Base-by-base conservation (phyloP, 2,329 filamentous ascomycete species). In the Arthrobotrys pseudoclavata region DNA sequence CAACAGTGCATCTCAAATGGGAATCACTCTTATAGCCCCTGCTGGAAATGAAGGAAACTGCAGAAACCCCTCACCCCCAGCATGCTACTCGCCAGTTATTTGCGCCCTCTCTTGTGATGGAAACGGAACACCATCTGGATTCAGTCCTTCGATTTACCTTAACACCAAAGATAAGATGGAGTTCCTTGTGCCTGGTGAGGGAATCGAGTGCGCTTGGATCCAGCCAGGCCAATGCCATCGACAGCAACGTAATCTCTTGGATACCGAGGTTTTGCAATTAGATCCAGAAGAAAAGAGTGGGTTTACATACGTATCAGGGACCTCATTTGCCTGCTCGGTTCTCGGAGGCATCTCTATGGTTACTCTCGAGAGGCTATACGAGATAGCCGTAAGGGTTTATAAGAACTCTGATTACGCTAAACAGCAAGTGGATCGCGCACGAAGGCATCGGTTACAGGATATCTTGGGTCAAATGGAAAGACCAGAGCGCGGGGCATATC, bases 71-170 rank as follows among this genome's bases (percentile, higher is more conserved):
- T 1, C n/a, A 13, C 52, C 52, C 3, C 52, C 52, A 22, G 52
- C 52, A 3, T 37, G 29, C 18, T 57, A 57, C 7, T n/a, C 26
- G 1, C 2, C 15, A 37, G 52, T 57, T 2, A 37, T 57, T n/a
- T 57, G 52, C 7, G 52, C 52, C 12, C 29, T 57, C 15, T 57
- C 52, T 15, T 57, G 52, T 15, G 52, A 57, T 29, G 52, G 52
- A 7, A 37, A 37, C 7, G 52, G 52, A 22, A 37, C 52, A 57
- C 52, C 52, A 34, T 57, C 52, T 13, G 52, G 29, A 3, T 57
- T 57, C 18, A 57, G 52, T 9, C 52, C 52, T 22, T 57, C 52
- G 3, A 57, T 57, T 7, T 29, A 15, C 1, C 4, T 20, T 12
- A 7, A 20, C 29, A 6, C 26, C 1, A 13, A 10, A 7, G 13